A percentile compares a stretch with the other conserved stretches of the same genome.
Evolutionary conservation across 306 rosid genomes (phyloP).

Genomic region (Cotoneaster glaucophyllus): DNA sequence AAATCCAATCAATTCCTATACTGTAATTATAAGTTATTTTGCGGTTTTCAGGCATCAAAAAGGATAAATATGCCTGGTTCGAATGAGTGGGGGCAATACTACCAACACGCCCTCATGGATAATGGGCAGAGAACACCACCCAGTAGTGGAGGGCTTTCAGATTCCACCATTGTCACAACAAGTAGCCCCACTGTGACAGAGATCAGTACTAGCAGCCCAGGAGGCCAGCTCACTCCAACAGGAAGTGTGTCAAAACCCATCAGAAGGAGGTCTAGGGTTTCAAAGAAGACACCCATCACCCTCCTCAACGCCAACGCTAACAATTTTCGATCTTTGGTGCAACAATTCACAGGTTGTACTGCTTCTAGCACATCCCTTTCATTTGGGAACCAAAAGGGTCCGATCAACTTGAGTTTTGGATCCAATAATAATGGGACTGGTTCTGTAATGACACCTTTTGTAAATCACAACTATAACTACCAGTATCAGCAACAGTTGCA

Average conservation of each 20-base stretch:
- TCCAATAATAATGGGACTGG: slow-evolving; percentile 9
- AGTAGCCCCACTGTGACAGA: neutral
- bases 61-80: slow-evolving; percentile 6
- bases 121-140: neutral
- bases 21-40: neutral
- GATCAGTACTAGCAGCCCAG: slow-evolving; percentile 10
- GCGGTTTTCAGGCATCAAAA: neutral
- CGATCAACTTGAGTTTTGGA: slow-evolving; percentile 61
- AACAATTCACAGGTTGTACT: slow-evolving; percentile 76
- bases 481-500: slow-evolving; percentile 18
- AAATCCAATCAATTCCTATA: neutral
- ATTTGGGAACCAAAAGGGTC: slow-evolving; percentile 50
- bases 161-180: neutral
- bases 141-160: neutral
- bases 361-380: slow-evolving; percentile 21
- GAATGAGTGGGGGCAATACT: slow-evolving; percentile 41
- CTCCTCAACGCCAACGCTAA: slow-evolving; percentile 61
- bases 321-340: slow-evolving; percentile 73
- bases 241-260: slow-evolving; percentile 34
- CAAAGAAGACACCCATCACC: slow-evolving; percentile 62
- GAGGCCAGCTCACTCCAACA: slow-evolving; percentile 23
- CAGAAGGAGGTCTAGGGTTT: slow-evolving; percentile 55
- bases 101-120: slow-evolving; percentile 14
- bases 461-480: neutral
- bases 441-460: neutral